Percentiles rank a stretch among this genome's conserved stretches.
These are phyloP conservation scores for Nigrospora oryzae DNA, from an alignment of 2,329 filamentous ascomycete species.

Conservation along the genomic window DNA sequence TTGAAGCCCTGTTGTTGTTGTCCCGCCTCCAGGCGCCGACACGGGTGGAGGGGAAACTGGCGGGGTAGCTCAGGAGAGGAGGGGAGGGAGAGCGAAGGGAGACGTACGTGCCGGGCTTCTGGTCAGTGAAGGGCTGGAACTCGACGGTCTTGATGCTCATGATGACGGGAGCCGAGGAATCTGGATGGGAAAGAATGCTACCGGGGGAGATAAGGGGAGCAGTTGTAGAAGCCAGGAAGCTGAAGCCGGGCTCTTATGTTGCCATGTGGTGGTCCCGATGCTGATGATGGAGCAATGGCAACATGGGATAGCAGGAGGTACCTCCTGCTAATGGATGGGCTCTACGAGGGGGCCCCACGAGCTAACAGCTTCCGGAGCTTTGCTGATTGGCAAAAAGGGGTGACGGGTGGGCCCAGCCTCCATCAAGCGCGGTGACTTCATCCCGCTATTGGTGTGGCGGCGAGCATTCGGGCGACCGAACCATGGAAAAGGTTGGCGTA, in stretches of 20 bases:
- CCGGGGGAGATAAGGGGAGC: neutral
- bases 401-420: neutral
- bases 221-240: neutral
- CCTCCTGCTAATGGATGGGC: neutral
- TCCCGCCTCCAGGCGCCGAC: neutral
- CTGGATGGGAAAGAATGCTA: neutral
- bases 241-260: neutral
- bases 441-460: neutral
- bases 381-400: neutral
- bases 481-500: no score
- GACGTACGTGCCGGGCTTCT: conserved; percentile 98
- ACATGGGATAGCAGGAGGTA: neutral
- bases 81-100: conserved; percentile 9
- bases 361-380: neutral
- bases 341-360: neutral
- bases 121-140: conserved; percentile 81
- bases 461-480: neutral
- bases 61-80: conserved; percentile 21
- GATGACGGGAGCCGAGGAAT: conserved; percentile 15
- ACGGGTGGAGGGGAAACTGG: conserved; percentile 6
- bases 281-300: neutral
- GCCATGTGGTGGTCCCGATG: neutral
- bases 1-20: neutral
- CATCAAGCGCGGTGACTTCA: conserved; percentile 1
- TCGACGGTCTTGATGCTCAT: conserved; percentile 74